phyloP scores from a whole-genome alignment of 2,329 filamentous ascomycete genomes.

The Corynespora cassiicola region DNA sequence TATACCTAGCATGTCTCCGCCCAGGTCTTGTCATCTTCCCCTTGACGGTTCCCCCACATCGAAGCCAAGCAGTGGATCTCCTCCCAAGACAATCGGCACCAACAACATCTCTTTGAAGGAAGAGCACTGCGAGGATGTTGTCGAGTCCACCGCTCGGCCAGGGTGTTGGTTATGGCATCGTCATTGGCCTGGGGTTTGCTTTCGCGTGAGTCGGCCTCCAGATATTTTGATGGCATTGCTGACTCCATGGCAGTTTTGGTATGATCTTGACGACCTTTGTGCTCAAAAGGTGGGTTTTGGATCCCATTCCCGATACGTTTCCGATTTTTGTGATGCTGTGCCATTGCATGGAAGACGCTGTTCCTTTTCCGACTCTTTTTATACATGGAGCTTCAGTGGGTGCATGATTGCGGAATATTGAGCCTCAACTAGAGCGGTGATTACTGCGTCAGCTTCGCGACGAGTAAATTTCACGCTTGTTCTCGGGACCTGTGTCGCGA shows the following conservation, averaged over 20 bases:
- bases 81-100: neutral
- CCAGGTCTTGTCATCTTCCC: neutral
- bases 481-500: no score
- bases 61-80: conserved; percentile 1
- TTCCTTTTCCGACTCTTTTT: no score
- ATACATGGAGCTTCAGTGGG: no score
- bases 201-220: conserved; percentile 62
- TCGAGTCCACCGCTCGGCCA: conserved; percentile 53
- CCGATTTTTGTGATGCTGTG: neutral
- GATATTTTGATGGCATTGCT: conserved; percentile 8
- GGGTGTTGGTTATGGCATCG: conserved; percentile 78
- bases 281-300: conserved; percentile 59
- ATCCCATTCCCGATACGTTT: neutral
- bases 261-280: conserved; percentile 78
- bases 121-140: conserved; percentile 11
- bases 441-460: neutral
- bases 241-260: conserved; percentile 55
- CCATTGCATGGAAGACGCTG: neutral
- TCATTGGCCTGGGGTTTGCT: conserved; percentile 74
- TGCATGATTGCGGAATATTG: no score
- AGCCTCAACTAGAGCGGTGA: neutral
- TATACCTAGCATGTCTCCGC: conserved; percentile 16
- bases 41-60: no score
- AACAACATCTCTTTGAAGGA: conserved; percentile 1
- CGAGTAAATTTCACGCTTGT: no score